Evolutionary conservation across 1,284 basidiomycete species (phyloP).

Genomic region (Fomitopsis schrenkii): DNA sequence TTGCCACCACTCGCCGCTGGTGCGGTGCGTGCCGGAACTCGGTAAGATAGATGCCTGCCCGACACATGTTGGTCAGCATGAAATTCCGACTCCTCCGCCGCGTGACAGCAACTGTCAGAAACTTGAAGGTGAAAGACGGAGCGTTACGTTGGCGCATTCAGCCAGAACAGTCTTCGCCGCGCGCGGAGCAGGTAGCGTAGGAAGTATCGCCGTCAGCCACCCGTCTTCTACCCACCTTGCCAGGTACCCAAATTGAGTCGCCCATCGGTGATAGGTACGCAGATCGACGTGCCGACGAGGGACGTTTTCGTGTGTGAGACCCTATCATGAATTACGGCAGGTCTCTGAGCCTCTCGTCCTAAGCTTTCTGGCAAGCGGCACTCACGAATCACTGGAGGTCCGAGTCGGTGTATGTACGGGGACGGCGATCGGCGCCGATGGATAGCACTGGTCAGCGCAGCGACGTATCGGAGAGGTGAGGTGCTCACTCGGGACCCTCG

Average conservation of each 20-base stretch:
- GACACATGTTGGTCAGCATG: not conserved
- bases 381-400: constrained; percentile 69
- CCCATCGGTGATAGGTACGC: constrained; percentile 83
- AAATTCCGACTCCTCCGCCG: no score
- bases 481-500: constrained; percentile 81
- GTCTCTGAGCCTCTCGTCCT: not conserved
- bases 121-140: not conserved
- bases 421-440: not conserved
- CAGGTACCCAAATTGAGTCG: constrained; percentile 84
- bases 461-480: constrained; percentile 1
- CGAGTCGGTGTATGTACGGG: no score
- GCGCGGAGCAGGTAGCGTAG: not conserved
- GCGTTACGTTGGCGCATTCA: not conserved
- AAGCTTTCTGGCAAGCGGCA: not conserved
- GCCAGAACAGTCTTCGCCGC: not conserved
- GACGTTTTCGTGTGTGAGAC: constrained; percentile 91
- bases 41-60: constrained; percentile 73
- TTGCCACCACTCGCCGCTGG: constrained; percentile 73
- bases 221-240: constrained; percentile 57
- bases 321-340: constrained; percentile 30
- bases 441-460: constrained; percentile 4
- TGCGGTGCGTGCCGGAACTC: constrained; percentile 75
- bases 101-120: not conserved
- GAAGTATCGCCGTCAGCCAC: not conserved
- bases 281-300: constrained; percentile 77